These are phyloP conservation scores for Claviceps maximensis DNA, from an alignment of 2,329 filamentous ascomycete genomes.

Conservation along the genomic window DNA sequence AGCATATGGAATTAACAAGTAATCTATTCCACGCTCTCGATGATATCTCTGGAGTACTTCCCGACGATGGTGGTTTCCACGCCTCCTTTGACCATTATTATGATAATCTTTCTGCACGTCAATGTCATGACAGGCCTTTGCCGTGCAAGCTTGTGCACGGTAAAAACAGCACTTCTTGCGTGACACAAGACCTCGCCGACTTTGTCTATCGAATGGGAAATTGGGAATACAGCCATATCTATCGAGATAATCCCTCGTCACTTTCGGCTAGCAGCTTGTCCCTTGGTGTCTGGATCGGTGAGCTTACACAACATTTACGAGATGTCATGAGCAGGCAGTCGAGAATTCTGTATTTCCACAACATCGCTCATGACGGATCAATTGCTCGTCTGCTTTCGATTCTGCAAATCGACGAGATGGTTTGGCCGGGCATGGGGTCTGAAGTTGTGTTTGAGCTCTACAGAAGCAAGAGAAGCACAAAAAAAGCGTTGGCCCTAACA, in stretches of 20 bases:
- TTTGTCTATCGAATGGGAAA: conserved; percentile 63
- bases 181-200: conserved; percentile 50
- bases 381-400: conserved; percentile 54
- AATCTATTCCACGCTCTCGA: conserved; percentile 50
- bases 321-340: conserved; percentile 29
- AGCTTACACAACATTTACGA: conserved; percentile 54
- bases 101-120: conserved; percentile 67
- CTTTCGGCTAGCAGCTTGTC: conserved; percentile 47
- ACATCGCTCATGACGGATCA: conserved; percentile 69
- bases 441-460: conserved; percentile 71
- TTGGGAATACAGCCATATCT: conserved; percentile 70
- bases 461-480: conserved; percentile 20
- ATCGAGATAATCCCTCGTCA: conserved; percentile 51
- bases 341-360: conserved; percentile 49
- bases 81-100: conserved; percentile 69
- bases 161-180: conserved; percentile 39
- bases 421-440: conserved; percentile 74
- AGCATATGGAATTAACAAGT: conserved; percentile 45
- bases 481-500: background rate
- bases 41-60: conserved; percentile 49
- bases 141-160: conserved; percentile 47
- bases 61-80: conserved; percentile 50
- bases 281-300: conserved; percentile 62
- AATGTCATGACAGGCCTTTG: conserved; percentile 61
- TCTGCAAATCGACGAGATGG: conserved; percentile 61